Evolutionary conservation across 225 moss, liverwort and hornwort species (phyloP).

Genomic region (Climacium dendroides): DNA sequence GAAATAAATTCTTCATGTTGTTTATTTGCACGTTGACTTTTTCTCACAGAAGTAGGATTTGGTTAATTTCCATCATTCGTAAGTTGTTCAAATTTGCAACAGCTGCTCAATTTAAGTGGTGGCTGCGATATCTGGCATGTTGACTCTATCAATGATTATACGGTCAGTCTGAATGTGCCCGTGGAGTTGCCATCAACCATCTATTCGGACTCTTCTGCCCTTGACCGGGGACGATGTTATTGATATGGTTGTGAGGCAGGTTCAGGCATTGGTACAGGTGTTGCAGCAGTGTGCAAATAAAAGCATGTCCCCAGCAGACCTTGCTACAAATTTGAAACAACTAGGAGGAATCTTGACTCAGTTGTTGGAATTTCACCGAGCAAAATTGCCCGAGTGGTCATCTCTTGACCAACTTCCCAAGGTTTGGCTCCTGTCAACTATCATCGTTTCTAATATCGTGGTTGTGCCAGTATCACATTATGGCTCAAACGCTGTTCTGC

Average conservation of each 20-base stretch:
- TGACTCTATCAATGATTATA: background rate
- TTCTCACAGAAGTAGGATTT: background rate
- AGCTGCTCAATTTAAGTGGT: background rate
- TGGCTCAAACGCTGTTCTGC: background rate
- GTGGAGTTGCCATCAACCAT: background rate
- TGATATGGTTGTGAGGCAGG: constrained; percentile 26
- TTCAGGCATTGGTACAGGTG: constrained; percentile 14
- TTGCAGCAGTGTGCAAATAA: constrained; percentile 14
- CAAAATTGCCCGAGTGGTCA: constrained; percentile 39
- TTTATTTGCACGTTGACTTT: background rate
- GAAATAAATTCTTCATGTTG: background rate
- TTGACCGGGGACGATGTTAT: background rate
- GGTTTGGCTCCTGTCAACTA: constrained; percentile 20
- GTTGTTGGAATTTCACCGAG: constrained; percentile 37
- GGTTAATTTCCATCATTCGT: background rate
- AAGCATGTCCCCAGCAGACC: constrained; percentile 11
- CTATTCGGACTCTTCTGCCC: background rate
- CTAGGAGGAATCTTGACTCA: constrained; percentile 47
- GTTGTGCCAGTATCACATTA: background rate
- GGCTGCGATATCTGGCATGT: background rate
- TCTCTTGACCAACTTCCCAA: constrained; percentile 68
- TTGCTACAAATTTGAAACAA: constrained; percentile 35
- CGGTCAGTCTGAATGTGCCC: background rate
- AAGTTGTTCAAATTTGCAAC: background rate
- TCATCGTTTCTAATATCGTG: background rate